Evolutionary conservation across 495 filamentous ascomycete genomes (phyloP).

Genomic region (Xanthoparmelia taractica): DNA sequence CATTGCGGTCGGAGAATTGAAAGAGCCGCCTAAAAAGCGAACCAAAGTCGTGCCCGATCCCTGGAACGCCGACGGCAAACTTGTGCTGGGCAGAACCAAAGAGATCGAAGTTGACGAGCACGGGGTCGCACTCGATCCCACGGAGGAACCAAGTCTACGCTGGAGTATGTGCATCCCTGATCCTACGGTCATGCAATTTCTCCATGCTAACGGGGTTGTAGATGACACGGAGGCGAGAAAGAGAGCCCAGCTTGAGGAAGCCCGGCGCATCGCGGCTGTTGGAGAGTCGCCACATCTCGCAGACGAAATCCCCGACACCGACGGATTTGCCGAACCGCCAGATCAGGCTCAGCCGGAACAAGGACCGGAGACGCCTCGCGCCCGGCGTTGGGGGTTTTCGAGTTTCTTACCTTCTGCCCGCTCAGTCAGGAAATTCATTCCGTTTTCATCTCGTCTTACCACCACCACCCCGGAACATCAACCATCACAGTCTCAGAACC

Average conservation of each 20-base stretch:
- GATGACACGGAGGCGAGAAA: not conserved
- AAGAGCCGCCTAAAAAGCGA: not conserved
- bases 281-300: not conserved
- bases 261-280: not conserved
- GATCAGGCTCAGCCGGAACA: slow-evolving; percentile 1
- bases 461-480: not conserved
- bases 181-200: not conserved
- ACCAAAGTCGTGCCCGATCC: not conserved
- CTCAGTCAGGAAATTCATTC: slow-evolving; percentile 12
- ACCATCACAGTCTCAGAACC: slow-evolving; percentile 2
- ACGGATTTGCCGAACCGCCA: not conserved
- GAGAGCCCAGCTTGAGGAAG: not conserved
- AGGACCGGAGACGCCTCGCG: slow-evolving; percentile 12
- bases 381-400: slow-evolving; percentile 10
- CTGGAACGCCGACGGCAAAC: slow-evolving; percentile 5
- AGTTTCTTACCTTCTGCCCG: slow-evolving; percentile 7
- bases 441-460: slow-evolving; percentile 10
- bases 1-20: not conserved
- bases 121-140: not conserved
- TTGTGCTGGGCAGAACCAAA: slow-evolving; percentile 1
- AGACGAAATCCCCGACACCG: slow-evolving; percentile 2
- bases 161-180: not conserved
- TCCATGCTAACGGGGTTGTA: not conserved
- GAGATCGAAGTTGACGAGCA: not conserved
- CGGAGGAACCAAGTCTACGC: not conserved